Evolutionary conservation across 805 yeast species (phyloP).

Genomic region (Saccharomyces paradoxus): DNA sequence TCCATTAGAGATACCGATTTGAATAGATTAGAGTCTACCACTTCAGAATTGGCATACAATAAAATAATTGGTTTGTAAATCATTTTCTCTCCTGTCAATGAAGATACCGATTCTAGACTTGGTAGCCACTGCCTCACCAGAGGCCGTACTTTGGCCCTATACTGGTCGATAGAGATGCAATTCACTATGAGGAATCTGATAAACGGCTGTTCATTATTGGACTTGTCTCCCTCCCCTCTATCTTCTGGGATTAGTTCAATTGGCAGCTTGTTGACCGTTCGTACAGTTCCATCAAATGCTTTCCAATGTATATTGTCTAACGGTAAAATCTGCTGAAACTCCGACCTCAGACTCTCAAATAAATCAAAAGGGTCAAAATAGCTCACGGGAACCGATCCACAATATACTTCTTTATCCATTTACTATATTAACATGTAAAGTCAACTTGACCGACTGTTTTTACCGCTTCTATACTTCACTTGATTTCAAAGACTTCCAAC

Average conservation of each 20-base stretch:
- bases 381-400: conserved; percentile 13
- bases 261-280: conserved; percentile 19
- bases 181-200: conserved; percentile 62
- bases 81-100: background rate
- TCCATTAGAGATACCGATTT: conserved; percentile 27
- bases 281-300: conserved; percentile 17
- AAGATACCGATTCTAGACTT: conserved; percentile 1
- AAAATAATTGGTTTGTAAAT: conserved; percentile 18
- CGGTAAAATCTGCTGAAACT: conserved; percentile 24
- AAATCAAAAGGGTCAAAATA: conserved; percentile 32
- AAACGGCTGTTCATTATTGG: conserved; percentile 35
- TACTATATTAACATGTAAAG: background rate
- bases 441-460: background rate
- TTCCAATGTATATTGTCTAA: conserved; percentile 29
- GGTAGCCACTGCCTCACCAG: conserved; percentile 73
- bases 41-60: conserved; percentile 25
- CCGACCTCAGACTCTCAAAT: conserved; percentile 24
- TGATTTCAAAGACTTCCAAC: background rate
- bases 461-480: background rate
- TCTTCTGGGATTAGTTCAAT: conserved; percentile 19
- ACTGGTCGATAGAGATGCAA: conserved; percentile 61
- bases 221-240: conserved; percentile 1
- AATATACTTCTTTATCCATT: background rate
- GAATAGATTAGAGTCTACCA: conserved; percentile 26
- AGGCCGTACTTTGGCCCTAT: conserved; percentile 74